A percentile compares a stretch with the other conserved stretches of the same genome.
Conservation (phyloP, 331 rosid species). For the Spiraea crenata region DNA sequence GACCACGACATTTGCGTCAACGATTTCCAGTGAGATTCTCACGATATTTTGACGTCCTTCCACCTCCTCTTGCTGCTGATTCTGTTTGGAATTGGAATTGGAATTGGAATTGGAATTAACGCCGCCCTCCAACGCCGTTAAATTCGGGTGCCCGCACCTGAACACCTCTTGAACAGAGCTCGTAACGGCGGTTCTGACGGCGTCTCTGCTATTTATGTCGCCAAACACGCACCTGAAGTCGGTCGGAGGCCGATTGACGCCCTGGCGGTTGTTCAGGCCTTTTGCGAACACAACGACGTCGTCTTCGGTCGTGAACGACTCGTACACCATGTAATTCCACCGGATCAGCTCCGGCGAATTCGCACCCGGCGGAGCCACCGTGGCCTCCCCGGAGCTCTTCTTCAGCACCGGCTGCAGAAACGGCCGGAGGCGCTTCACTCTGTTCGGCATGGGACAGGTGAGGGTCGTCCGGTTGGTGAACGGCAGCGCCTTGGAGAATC, state of each 20-base stretch:
- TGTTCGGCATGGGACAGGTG: conserved; percentile 49
- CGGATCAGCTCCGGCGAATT: conserved; percentile 32
- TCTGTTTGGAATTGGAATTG: background rate
- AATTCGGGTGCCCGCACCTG: conserved; percentile 63
- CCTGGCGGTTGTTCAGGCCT: conserved; percentile 60
- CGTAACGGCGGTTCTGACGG: conserved; percentile 45
- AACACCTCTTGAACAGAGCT: conserved; percentile 70
- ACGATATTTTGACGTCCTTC: background rate
- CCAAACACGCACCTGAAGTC: conserved; percentile 57
- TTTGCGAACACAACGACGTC: conserved; percentile 69
- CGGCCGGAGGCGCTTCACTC: conserved; percentile 39
- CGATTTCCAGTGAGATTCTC: conserved; percentile 51
- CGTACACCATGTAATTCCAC: conserved; percentile 60
- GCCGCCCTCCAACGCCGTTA: background rate
- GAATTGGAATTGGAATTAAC: too few relatives aligned
- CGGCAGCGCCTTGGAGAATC: conserved; percentile 32
- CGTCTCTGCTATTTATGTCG: background rate
- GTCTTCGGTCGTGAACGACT: conserved; percentile 47
- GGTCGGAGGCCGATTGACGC: conserved; percentile 31
- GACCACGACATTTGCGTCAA: conserved; percentile 27
- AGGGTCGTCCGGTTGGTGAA: conserved; percentile 39
- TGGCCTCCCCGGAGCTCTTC: background rate
- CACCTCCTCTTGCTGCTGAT: background rate
- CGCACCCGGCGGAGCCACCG: background rate
- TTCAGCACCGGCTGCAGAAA: conserved; percentile 42